Evolutionary conservation across 495 filamentous ascomycete species (phyloP), one percentile per base, ranked within the genome.

Genomic region (Daldinia concentrica): DNA sequence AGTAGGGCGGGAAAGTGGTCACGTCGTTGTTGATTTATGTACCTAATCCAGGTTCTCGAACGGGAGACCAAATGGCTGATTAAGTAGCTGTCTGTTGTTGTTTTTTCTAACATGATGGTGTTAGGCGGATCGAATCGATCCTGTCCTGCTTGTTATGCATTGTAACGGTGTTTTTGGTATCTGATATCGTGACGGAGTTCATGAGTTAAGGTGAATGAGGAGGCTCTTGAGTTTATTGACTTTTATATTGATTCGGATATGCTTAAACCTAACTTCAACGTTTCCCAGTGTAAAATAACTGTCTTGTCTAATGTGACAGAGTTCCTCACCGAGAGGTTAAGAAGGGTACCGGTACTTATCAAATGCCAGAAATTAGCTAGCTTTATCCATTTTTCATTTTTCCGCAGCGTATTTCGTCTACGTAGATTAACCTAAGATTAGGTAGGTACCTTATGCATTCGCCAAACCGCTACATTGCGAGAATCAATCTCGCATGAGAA

Each of bases 401-500:
- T 48, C 24, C 19, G 43, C 22, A 24, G 8, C 19, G 8, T 48
- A 48, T 22, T 22, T 11, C 19, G 12, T 22, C 19, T 48, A 41
- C 39, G 8, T 41, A 14, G 3, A 36, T 36, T 14, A 36, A 36
- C 34, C 34, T 4, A 14, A 4, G 12, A 34, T 45, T 30, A 29
- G 15, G 6, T 52, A 54, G 48, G 48, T 54, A 27, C 0, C 1
- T 51, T 29, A 19, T 15, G 15, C 30, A 12, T 56, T 29, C 34
- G 55, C 12, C 19, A 58, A 58, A 36, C 7, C 17, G 32, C 55
- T 7, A 30, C 29, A 1, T 58, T 24, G 55, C 55, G 55, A 58
- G 55, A 58, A 41, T 58, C 55, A 60, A 60, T 60, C 57, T 45
- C 57, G 37, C 22, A 3, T 26, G 14, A 14, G 27, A 60, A 34